A percentile compares a stretch with the other conserved stretches of the same genome.
Conservation (phyloP, 768 basidiomycete genomes). For the Strobilomyces dryophilus region DNA sequence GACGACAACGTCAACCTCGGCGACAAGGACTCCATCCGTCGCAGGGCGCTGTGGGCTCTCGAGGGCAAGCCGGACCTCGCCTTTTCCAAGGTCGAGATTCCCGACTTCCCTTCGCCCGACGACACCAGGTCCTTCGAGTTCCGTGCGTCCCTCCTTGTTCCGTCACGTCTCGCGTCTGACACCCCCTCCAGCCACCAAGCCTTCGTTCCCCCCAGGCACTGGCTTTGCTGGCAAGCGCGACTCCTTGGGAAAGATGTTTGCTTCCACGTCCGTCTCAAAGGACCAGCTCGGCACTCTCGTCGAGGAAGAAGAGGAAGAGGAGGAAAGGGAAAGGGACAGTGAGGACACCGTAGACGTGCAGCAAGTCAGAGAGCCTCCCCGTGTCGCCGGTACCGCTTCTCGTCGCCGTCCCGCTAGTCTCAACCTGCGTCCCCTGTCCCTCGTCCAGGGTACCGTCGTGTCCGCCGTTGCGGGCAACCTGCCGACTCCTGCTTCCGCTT, state of each 20-base stretch:
- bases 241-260: slow-evolving; percentile 70
- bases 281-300: slow-evolving; percentile 76
- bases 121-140: slow-evolving; percentile 60
- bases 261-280: slow-evolving; percentile 57
- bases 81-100: slow-evolving; percentile 79
- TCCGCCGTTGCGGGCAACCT: slow-evolving; percentile 34
- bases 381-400: slow-evolving; percentile 35
- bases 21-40: slow-evolving; percentile 75
- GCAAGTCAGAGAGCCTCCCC: slow-evolving; percentile 17
- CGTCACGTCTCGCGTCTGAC: neutral
- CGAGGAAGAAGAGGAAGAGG: slow-evolving; percentile 87
- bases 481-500: slow-evolving; percentile 53
- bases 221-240: slow-evolving; percentile 64
- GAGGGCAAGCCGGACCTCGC: slow-evolving; percentile 76
- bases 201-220: slow-evolving; percentile 49
- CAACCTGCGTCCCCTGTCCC: slow-evolving; percentile 67
- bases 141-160: slow-evolving; percentile 43
- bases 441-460: slow-evolving; percentile 51
- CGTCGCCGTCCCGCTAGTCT: slow-evolving; percentile 65
- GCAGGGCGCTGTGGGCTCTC: slow-evolving; percentile 79
- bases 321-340: slow-evolving; percentile 36
- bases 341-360: slow-evolving; percentile 30
- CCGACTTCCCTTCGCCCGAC: slow-evolving; percentile 63
- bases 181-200: slow-evolving; percentile 48
- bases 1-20: slow-evolving; percentile 68